Evolutionary conservation across 2,329 filamentous ascomycete genomes (phyloP).

Genomic region (Colletotrichum karsti): DNA sequence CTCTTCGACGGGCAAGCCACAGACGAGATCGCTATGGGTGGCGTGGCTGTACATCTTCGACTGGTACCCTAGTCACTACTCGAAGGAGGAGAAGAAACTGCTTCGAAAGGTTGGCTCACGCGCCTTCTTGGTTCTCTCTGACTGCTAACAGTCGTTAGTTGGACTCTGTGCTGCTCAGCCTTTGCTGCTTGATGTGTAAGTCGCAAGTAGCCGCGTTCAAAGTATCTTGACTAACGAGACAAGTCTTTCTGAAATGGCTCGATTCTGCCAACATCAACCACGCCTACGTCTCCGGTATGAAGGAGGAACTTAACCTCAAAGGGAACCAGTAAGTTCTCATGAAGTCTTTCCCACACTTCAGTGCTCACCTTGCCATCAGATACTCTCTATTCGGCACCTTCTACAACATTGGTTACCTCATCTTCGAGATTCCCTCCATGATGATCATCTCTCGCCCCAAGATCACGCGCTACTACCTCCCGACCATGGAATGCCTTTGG

Average conservation of each 20-base stretch:
- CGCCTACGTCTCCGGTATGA: slow-evolving; percentile 48
- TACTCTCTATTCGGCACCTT: slow-evolving; percentile 29
- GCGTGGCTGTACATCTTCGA: slow-evolving; percentile 35
- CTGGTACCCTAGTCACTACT: slow-evolving; percentile 43
- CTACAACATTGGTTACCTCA: slow-evolving; percentile 29
- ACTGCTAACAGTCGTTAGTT: slow-evolving; percentile 31
- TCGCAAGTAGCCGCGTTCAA: too few species aligned
- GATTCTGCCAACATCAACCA: slow-evolving; percentile 38
- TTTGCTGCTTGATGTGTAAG: slow-evolving; percentile 16
- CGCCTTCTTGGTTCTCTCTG: fast-evolving
- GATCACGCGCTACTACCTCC: slow-evolving; percentile 26
- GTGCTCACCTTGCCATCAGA: background rate
- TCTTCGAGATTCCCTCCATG: slow-evolving; percentile 31
- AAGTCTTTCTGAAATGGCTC: slow-evolving; percentile 40
- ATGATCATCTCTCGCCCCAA: slow-evolving; percentile 29
- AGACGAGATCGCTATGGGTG: slow-evolving; percentile 28
- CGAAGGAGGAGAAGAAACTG: slow-evolving; percentile 36
- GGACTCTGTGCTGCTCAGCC: slow-evolving; percentile 39
- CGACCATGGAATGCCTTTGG: slow-evolving; percentile 30
- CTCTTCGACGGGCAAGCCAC: slow-evolving; percentile 30
- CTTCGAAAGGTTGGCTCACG: background rate
- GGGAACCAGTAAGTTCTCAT: slow-evolving; percentile 35
- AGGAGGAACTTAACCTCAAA: slow-evolving; percentile 40
- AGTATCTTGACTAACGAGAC: too few species aligned
- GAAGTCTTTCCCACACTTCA: too few species aligned